Evolutionary conservation across 306 rosid genomes (phyloP).

Genomic region (Rubus idaeus): DNA sequence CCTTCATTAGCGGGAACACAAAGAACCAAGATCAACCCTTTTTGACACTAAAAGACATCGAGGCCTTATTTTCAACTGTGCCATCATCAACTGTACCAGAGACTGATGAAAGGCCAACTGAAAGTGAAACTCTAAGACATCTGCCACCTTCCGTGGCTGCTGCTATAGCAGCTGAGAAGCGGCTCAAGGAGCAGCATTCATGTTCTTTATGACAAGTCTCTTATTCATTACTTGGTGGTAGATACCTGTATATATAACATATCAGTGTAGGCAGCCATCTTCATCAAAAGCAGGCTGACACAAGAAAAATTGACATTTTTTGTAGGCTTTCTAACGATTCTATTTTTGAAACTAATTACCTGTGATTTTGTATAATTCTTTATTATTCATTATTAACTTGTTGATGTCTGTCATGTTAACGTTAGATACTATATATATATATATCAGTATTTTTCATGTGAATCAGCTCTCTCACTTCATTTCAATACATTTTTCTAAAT

Average conservation of each 20-base stretch:
- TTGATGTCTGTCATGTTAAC: too few species aligned
- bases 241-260: neutral
- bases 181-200: slow-evolving; percentile 54
- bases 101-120: slow-evolving; percentile 41
- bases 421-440: too few species aligned
- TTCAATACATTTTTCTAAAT: too few species aligned
- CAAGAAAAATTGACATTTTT: neutral
- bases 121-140: slow-evolving; percentile 48
- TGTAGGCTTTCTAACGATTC: too few species aligned
- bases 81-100: slow-evolving; percentile 41
- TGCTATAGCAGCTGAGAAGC: slow-evolving; percentile 84
- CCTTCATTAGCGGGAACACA: slow-evolving; percentile 74
- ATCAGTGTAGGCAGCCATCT: neutral
- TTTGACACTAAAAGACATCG: slow-evolving; percentile 77
- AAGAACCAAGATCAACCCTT: slow-evolving; percentile 82
- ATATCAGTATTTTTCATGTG: too few species aligned
- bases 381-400: too few species aligned
- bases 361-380: too few species aligned
- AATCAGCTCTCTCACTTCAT: too few species aligned
- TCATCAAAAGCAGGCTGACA: neutral
- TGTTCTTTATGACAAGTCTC: slow-evolving; percentile 27
- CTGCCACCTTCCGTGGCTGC: slow-evolving; percentile 87
- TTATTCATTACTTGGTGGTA: slow-evolving; percentile 7
- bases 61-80: slow-evolving; percentile 59
- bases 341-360: too few species aligned